Conservation (phyloP, 1,139 yeast species). For the Entelexis paramagnoliae region DNA sequence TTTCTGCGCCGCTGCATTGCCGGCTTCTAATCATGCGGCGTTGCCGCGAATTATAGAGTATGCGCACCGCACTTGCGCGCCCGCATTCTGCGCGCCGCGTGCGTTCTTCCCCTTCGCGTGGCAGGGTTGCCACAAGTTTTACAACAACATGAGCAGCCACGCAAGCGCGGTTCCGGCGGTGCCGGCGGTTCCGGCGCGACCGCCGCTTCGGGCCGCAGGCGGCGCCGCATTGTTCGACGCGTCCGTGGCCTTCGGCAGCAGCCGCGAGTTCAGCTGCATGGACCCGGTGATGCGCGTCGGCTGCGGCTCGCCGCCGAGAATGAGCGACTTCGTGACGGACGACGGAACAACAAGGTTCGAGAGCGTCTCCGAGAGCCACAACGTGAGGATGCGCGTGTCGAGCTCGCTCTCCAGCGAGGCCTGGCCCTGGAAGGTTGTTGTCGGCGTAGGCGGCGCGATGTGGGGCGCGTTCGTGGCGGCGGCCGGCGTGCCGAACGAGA, state of each 20-base stretch:
- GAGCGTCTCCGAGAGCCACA: background rate
- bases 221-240: slow-evolving; percentile 5
- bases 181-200: no score
- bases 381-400: background rate
- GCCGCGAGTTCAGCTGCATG: background rate
- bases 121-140: no score
- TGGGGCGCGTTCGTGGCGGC: background rate
- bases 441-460: background rate
- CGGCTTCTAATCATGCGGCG: no score
- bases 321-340: background rate
- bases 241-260: slow-evolving; percentile 9
- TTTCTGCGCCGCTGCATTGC: no score
- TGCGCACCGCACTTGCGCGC: no score
- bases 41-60: no score
- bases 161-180: background rate
- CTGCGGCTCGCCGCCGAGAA: slow-evolving; percentile 8
- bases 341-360: background rate
- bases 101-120: no score
- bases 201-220: background rate
- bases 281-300: slow-evolving; percentile 5
- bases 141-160: background rate
- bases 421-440: background rate
- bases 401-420: background rate
- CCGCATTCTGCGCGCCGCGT: no score
- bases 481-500: slow-evolving; percentile 12